phyloP scores from a whole-genome alignment of 2,329 filamentous ascomycete species.

The Lachnellula hyalina region DNA sequence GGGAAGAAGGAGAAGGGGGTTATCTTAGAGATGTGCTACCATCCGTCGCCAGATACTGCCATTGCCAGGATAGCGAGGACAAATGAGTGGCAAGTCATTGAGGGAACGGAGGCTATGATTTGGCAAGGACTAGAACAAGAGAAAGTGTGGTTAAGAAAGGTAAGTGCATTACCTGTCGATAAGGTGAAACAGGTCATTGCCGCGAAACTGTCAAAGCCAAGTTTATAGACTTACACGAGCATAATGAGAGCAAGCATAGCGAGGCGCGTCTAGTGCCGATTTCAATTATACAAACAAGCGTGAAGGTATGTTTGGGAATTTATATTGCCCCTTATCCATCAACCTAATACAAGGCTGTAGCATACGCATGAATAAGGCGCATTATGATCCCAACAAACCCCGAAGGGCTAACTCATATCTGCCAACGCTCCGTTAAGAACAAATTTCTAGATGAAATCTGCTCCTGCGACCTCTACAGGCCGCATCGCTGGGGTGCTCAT shows the following conservation, averaged over 20 bases:
- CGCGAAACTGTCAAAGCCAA: conserved; percentile 12
- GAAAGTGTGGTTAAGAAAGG: conserved; percentile 43
- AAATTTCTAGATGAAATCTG: conserved; percentile 62
- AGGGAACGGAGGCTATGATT: conserved; percentile 28
- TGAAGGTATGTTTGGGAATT: conserved; percentile 27
- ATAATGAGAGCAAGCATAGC: background rate
- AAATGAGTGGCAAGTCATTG: conserved; percentile 24
- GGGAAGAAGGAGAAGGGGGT: conserved; percentile 30
- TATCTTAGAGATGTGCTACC: conserved; percentile 31
- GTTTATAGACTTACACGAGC: background rate
- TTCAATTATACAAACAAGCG: background rate
- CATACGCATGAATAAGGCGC: conserved; percentile 30
- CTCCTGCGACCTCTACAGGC: conserved; percentile 68
- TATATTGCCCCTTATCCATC: conserved; percentile 32
- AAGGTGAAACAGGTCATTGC: conserved; percentile 50
- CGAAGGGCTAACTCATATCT: conserved; percentile 35
- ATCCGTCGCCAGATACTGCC: conserved; percentile 24
- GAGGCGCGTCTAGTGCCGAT: background rate
- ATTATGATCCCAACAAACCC: conserved; percentile 30
- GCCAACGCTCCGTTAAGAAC: conserved; percentile 81
- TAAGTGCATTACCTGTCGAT: conserved; percentile 54
- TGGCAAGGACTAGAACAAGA: conserved; percentile 30
- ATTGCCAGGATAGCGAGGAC: conserved; percentile 17
- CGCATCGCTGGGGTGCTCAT: conserved; percentile 60
- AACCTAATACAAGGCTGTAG: conserved; percentile 29